Evolutionary conservation across 2,329 filamentous ascomycete species (phyloP), one percentile per base, ranked within the genome.

Genomic region (Boeremia exigua): DNA sequence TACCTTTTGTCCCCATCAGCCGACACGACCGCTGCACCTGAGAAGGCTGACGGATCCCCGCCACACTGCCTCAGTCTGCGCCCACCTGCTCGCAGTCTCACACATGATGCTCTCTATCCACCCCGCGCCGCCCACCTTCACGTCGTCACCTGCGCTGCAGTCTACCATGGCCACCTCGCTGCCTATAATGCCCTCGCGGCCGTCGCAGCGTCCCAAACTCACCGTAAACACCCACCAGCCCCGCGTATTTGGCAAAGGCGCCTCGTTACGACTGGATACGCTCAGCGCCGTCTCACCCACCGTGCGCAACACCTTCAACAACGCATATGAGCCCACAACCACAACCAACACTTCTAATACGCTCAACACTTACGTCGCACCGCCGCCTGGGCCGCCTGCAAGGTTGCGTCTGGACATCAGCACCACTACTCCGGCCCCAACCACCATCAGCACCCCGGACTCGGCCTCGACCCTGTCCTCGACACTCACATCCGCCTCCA

Each of bases 301-400:
- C 1, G 76, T 81, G 37, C 79, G 82, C 64, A 88, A 87, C 71
- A 88, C 85, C 47, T 86, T 86, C 67, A 81, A 77, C 63, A 88
- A 88, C 73, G 81, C 83, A 46, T 86, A 85, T 62, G 80, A 84
- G 50, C 73, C 55, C 40, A 33, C 29, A 6, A 54, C 55, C 3
- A 54, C 55, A 1, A 53, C 55, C 27, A 58, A 49, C 42, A 58
- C 55, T 2, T 47, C 49, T 6, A 54, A 30, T 29, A 54, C 55
- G 15, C 45, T 53, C 33, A 57, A 52, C 48, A 46, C 44, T 12
- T 53, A 34, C 66, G 72, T 12, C 55, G 70, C 37, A 53, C 63
- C 30, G 54, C 68, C 36, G 48, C 67, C 40, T 49, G 70, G 59
- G 60, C 66, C 66, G 48, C 69, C 69, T 29, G 50, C 60, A n/a